These are phyloP conservation scores for Salvia hispanica DNA, from an alignment of 257 asterid species.

Conservation along the genomic window DNA sequence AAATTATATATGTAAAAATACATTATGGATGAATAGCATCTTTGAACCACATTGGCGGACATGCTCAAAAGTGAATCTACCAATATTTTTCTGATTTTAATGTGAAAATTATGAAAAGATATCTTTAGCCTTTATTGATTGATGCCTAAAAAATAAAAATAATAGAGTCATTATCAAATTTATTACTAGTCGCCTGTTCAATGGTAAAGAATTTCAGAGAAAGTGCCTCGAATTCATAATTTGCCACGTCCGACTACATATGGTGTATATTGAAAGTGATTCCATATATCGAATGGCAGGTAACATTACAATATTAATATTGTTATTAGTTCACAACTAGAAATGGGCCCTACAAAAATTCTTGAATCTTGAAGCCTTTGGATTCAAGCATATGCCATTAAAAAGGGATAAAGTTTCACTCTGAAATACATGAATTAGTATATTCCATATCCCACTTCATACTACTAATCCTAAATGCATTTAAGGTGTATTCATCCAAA, in stretches of 20 bases:
- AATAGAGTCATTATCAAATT: too few relatives aligned
- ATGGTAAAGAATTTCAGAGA: not conserved
- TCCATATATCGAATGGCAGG: constrained; percentile 27
- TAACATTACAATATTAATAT: constrained; percentile 28
- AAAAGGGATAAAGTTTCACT: constrained; percentile 19
- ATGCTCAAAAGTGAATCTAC: too few relatives aligned
- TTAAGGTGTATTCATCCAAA: not conserved
- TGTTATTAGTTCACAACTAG: constrained; percentile 15
- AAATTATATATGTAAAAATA: too few relatives aligned
- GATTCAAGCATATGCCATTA: constrained; percentile 38
- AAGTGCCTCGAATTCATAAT: not conserved
- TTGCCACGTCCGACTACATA: not conserved
- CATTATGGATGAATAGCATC: too few relatives aligned
- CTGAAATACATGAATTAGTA: not conserved
- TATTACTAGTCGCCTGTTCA: too few relatives aligned
- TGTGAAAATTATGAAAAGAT: too few relatives aligned
- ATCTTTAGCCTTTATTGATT: too few relatives aligned
- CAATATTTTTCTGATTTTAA: too few relatives aligned
- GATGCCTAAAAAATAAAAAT: too few relatives aligned
- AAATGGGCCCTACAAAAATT: constrained; percentile 17
- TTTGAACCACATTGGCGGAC: too few relatives aligned
- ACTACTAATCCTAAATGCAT: constrained; percentile 26
- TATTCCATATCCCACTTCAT: constrained; percentile 40
- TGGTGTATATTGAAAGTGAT: constrained; percentile 31
- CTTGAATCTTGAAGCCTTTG: constrained; percentile 42